Evolutionary conservation across 495 filamentous ascomycete species (phyloP).

Genomic region (Neurospora intermedia): DNA sequence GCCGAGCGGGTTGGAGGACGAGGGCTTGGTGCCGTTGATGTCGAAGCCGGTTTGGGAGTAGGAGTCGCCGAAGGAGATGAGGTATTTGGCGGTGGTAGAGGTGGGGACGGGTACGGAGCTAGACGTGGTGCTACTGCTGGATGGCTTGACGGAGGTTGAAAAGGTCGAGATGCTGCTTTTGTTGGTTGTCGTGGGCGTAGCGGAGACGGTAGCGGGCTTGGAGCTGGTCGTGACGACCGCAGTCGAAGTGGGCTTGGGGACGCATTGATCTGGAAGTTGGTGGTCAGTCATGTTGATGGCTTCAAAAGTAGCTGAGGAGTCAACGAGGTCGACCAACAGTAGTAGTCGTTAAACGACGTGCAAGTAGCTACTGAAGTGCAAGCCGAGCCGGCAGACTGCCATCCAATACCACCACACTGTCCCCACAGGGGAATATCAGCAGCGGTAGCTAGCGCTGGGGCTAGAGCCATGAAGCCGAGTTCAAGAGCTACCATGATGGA

Average conservation of each 20-base stretch:
- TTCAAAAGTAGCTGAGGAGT: background rate
- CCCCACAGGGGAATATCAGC: slow-evolving; percentile 1
- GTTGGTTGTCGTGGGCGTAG: background rate
- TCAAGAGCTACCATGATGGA: background rate
- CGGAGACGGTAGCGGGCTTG: background rate
- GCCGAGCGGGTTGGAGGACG: slow-evolving; percentile 57
- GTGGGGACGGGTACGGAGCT: background rate
- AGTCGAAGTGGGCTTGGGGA: background rate
- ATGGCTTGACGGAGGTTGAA: background rate
- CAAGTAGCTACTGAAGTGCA: slow-evolving; percentile 11
- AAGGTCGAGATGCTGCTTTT: background rate
- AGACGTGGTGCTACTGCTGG: background rate
- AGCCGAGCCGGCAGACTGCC: slow-evolving; percentile 7
- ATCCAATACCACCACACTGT: slow-evolving; percentile 13
- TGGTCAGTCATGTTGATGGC: background rate
- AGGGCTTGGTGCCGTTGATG: slow-evolving; percentile 46
- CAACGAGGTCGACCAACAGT: slow-evolving; percentile 6
- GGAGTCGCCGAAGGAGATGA: slow-evolving; percentile 38
- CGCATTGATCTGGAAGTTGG: background rate
- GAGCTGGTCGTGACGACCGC: background rate
- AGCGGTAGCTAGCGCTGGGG: background rate
- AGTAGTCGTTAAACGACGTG: slow-evolving; percentile 12
- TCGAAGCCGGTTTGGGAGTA: slow-evolving; percentile 55
- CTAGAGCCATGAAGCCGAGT: slow-evolving; percentile 4
- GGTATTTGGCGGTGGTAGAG: slow-evolving; percentile 13